Conservation (phyloP, 257 asterid species). For the Solanum arcanum region DNA sequence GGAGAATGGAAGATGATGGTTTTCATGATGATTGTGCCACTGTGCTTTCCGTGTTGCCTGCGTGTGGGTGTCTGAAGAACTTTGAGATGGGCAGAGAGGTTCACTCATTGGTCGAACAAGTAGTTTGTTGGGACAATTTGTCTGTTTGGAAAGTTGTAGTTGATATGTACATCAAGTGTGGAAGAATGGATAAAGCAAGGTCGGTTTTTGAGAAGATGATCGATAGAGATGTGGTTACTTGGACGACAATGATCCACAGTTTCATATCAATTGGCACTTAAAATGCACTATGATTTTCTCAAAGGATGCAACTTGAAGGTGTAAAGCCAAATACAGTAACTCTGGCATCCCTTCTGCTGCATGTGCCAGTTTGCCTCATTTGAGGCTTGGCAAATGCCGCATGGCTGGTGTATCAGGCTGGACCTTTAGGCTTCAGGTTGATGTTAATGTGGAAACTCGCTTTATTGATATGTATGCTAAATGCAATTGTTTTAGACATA, state of each 20-base stretch:
- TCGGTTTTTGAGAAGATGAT: conserved; percentile 44
- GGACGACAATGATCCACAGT: conserved; percentile 85
- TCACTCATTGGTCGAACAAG: conserved; percentile 41
- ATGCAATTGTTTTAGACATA: too few species aligned
- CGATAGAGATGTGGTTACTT: conserved; percentile 67
- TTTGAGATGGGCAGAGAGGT: conserved; percentile 49
- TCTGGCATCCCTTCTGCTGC: too few species aligned
- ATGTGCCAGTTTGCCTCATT: too few species aligned
- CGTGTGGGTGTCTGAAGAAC: conserved; percentile 58
- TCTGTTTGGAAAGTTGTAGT: conserved; percentile 59
- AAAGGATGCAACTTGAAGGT: too few species aligned
- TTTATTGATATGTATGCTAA: too few species aligned
- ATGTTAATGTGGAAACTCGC: too few species aligned
- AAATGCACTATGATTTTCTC: conserved; percentile 30
- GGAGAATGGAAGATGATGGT: conserved; percentile 36
- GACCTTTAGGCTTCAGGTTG: too few species aligned
- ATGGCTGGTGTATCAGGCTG: too few species aligned
- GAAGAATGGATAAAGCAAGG: conserved; percentile 53
- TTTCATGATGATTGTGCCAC: conserved; percentile 66
- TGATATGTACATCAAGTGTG: conserved; percentile 84
- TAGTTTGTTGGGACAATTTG: conserved; percentile 30
- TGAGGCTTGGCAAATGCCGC: too few species aligned
- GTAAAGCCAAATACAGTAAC: too few species aligned
- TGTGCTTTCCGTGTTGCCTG: conserved; percentile 68
- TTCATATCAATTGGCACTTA: conserved; percentile 29